Percentiles rank a stretch among this genome's conserved stretches.
These are phyloP conservation scores for Haematococcus lacustris DNA, from an alignment of 139 green algal genomes.

Conservation along the genomic window DNA sequence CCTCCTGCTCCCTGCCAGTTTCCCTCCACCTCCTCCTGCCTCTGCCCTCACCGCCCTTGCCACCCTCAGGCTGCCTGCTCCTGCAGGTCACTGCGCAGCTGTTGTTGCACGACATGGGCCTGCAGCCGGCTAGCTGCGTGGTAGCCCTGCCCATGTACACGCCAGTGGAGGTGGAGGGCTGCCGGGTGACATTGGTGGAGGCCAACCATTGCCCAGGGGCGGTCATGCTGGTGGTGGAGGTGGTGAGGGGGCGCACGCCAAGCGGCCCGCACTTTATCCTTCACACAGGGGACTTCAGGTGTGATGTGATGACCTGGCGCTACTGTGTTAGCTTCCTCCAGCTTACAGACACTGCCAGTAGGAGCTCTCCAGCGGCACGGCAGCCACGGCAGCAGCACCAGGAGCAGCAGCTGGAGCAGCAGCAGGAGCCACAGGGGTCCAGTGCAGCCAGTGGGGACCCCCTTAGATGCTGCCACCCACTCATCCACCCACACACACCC, in stretches of 20 bases:
- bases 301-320: too few species aligned
- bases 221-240: conserved; percentile 63
- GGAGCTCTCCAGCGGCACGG: too few species aligned
- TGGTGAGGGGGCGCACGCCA: conserved; percentile 14
- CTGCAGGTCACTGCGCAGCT: conserved; percentile 38
- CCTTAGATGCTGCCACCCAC: background rate
- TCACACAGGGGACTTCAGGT: conserved; percentile 68
- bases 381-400: too few species aligned
- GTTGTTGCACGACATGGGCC: conserved; percentile 38
- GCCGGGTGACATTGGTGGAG: conserved; percentile 51
- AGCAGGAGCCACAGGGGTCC: too few species aligned
- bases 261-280: conserved; percentile 34
- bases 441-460: too few species aligned
- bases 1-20: too few species aligned
- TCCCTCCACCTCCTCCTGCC: background rate
- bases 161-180: conserved; percentile 5
- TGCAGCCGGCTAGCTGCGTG: conserved; percentile 23
- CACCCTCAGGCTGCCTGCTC: background rate
- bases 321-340: too few species aligned
- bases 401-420: too few species aligned
- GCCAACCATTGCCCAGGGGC: conserved; percentile 78
- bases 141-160: conserved; percentile 24
- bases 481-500: too few species aligned
- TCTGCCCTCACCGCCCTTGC: too few species aligned
- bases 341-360: too few species aligned